phyloP scores from a whole-genome alignment of 2,329 filamentous ascomycete genomes.

The Colletotrichum sp. region DNA sequence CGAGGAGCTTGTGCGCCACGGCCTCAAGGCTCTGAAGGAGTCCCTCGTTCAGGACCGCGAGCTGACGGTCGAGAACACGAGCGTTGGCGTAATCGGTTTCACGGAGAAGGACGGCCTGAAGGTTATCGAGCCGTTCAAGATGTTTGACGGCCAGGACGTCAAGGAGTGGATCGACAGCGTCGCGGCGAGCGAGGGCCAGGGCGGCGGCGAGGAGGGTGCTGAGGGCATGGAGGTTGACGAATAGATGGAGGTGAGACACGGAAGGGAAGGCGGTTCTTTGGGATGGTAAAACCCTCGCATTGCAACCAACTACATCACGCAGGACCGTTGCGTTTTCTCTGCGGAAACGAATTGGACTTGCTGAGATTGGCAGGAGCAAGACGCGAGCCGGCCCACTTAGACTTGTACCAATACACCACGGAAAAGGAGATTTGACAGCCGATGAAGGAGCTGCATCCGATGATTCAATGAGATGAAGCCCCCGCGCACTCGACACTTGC shows the following conservation, averaged over 20 bases:
- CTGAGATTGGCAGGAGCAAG: not conserved
- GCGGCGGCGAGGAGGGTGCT: constrained; percentile 44
- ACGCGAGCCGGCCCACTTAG: constrained; percentile 11
- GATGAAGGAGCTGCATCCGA: constrained; percentile 11
- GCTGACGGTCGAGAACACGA: constrained; percentile 96
- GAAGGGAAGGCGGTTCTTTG: not conserved
- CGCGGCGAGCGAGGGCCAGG: constrained; percentile 53
- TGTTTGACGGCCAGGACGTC: constrained; percentile 89
- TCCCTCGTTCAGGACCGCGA: constrained; percentile 97
- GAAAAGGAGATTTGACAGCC: constrained; percentile 13
- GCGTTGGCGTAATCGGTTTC: constrained; percentile 81
- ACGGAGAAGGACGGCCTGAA: constrained; percentile 51
- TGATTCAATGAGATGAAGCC: not conserved
- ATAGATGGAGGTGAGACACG: not conserved
- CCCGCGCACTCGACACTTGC: not conserved
- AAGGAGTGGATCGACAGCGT: constrained; percentile 83
- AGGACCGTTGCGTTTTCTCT: not conserved
- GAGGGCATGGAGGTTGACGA: constrained; percentile 40
- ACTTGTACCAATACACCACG: constrained; percentile 20
- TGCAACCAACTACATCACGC: not conserved
- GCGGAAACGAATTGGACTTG: not conserved
- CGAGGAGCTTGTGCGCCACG: constrained; percentile 91
- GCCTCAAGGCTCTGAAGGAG: constrained; percentile 90
- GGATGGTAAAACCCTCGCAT: not conserved
- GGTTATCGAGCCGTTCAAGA: constrained; percentile 79